These are phyloP conservation scores for Phoenix roebelenii DNA, from an alignment of 176 grass and related monocot genomes.

Conservation along the genomic window DNA sequence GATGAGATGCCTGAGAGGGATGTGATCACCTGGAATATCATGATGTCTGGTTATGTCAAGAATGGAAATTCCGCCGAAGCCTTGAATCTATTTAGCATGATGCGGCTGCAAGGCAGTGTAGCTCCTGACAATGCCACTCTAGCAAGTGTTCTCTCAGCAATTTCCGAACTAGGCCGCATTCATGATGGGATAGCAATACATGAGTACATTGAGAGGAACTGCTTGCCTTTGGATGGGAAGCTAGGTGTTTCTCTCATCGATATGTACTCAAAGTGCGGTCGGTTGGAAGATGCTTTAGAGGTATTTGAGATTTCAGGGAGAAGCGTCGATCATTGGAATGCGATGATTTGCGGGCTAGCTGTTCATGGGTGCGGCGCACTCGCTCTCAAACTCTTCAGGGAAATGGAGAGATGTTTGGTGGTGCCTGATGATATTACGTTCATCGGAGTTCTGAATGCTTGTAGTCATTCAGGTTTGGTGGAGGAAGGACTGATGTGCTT, in stretches of 20 bases:
- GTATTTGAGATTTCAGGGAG: constrained; percentile 16
- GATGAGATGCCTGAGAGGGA: constrained; percentile 7
- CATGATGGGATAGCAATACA: constrained; percentile 11
- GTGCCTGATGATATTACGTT: neutral
- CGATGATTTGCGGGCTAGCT: constrained; percentile 17
- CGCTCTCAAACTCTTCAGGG: constrained; percentile 9
- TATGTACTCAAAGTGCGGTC: constrained; percentile 17
- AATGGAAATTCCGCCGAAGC: constrained; percentile 1
- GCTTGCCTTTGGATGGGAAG: constrained; percentile 6
- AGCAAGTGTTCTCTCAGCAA: constrained; percentile 1
- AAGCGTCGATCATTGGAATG: constrained; percentile 16
- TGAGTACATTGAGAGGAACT: constrained; percentile 13
- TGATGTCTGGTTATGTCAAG: constrained; percentile 18
- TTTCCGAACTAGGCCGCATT: constrained; percentile 4
- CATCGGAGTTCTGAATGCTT: too few species aligned
- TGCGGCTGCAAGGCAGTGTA: neutral
- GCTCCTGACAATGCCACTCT: constrained; percentile 13
- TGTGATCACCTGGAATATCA: constrained; percentile 15
- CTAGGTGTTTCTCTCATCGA: constrained; percentile 20
- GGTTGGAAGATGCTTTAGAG: constrained; percentile 11
- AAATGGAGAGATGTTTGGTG: constrained; percentile 5
- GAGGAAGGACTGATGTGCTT: too few species aligned
- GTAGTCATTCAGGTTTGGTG: too few species aligned
- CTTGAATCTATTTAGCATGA: constrained; percentile 10
- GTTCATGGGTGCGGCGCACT: constrained; percentile 5